Conservation (phyloP, 495 filamentous ascomycete species). For the Recurvomyces mirabilis region DNA sequence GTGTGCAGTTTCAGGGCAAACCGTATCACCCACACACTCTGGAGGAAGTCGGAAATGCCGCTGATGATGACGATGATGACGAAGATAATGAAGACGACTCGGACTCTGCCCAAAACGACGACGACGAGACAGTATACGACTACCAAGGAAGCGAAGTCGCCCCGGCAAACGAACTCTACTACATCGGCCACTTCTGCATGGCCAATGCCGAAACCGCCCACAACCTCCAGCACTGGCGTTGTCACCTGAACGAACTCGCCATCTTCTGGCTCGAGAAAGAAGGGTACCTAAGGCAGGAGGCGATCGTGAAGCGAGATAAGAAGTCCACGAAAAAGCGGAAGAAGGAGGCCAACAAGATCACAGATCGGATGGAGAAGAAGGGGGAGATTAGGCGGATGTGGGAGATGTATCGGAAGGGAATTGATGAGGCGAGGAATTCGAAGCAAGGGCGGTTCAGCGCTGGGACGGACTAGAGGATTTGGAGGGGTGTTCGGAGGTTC, state of each 20-base stretch:
- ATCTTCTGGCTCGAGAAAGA: conserved; percentile 45
- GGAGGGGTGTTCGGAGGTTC: no score
- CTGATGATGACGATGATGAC: conserved; percentile 18
- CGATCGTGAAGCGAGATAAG: conserved; percentile 44
- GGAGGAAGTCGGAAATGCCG: conserved; percentile 45
- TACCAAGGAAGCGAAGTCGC: conserved; percentile 24
- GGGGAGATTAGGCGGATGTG: conserved; percentile 48
- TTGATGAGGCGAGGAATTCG: conserved; percentile 42
- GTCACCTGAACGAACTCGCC: conserved; percentile 59
- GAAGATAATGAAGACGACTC: conserved; percentile 21
- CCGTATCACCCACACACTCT: conserved; percentile 60
- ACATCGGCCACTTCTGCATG: conserved; percentile 46
- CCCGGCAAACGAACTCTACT: conserved; percentile 23
- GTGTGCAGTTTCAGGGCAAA: conserved; percentile 52
- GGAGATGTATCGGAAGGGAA: conserved; percentile 46
- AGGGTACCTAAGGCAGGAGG: conserved; percentile 42
- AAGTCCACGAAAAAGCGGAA: conserved; percentile 42
- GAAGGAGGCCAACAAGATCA: conserved; percentile 44
- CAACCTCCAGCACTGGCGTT: conserved; percentile 63
- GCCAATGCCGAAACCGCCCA: conserved; percentile 60
- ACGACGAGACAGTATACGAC: no score
- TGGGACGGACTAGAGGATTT: no score
- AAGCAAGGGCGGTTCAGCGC: conserved; percentile 25
- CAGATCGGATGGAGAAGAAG: conserved; percentile 44
- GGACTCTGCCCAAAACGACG: conserved; percentile 11